Evolutionary conservation across 2,329 filamentous ascomycete genomes (phyloP).

Genomic region (Calonectria honghensis): DNA sequence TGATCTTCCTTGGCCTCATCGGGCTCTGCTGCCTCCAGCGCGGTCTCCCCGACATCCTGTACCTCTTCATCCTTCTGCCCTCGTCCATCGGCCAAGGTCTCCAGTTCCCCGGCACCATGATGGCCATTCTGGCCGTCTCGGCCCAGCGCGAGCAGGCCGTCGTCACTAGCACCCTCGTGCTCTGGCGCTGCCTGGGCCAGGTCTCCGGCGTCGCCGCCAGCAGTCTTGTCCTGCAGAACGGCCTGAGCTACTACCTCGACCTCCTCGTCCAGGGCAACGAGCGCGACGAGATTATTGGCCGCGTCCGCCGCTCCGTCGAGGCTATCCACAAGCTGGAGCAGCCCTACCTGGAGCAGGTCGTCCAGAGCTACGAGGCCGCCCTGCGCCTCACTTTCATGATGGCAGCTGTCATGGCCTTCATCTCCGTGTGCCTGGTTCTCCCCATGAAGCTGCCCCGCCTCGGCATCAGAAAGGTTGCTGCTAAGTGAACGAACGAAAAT

Average conservation of each 20-base stretch:
- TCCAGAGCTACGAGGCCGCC: conserved; percentile 72
- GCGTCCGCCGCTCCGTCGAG: conserved; percentile 73
- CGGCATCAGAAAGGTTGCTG: conserved; percentile 60
- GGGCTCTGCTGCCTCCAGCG: conserved; percentile 70
- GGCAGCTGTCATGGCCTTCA: conserved; percentile 67
- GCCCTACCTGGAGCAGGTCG: conserved; percentile 72
- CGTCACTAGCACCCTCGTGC: conserved; percentile 80
- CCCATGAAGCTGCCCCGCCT: conserved; percentile 74
- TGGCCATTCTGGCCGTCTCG: conserved; percentile 77
- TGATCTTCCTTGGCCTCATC: conserved; percentile 70
- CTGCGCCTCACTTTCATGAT: conserved; percentile 68
- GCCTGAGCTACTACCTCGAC: conserved; percentile 76
- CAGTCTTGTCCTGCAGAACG: conserved; percentile 84
- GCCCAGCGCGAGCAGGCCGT: conserved; percentile 79
- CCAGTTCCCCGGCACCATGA: conserved; percentile 78
- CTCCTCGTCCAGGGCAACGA: conserved; percentile 74
- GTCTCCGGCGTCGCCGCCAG: conserved; percentile 84
- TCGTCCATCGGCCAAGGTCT: conserved; percentile 77
- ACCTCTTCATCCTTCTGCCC: conserved; percentile 75
- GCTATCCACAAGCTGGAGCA: conserved; percentile 67
- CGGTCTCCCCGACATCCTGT: conserved; percentile 70
- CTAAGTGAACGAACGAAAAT: neutral
- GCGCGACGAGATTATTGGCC: conserved; percentile 73
- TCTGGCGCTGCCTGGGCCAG: conserved; percentile 82
- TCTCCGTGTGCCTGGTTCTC: conserved; percentile 68